phyloP scores from a whole-genome alignment of 495 filamentous ascomycete species.

The Aspergillus asperescens region DNA sequence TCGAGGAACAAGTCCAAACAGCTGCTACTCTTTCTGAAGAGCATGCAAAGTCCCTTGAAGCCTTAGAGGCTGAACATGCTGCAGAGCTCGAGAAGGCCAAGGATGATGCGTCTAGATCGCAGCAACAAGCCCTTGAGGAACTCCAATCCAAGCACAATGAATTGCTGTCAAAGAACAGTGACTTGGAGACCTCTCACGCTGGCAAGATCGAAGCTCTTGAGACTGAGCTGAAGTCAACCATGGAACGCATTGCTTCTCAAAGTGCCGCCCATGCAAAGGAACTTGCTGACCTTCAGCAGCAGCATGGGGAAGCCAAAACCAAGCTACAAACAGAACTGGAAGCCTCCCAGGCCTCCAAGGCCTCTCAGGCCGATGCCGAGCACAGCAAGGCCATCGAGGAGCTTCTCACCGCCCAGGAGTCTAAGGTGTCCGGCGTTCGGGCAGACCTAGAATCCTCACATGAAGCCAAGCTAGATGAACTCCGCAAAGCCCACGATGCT shows the following conservation, averaged over 20 bases:
- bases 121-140: constrained; percentile 30
- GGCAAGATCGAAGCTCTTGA: constrained; percentile 33
- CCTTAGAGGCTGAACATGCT: constrained; percentile 29
- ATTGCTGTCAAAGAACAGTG: constrained; percentile 27
- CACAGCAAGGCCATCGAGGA: constrained; percentile 43
- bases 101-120: constrained; percentile 27
- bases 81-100: constrained; percentile 29
- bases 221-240: constrained; percentile 30
- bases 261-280: constrained; percentile 30
- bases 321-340: constrained; percentile 35
- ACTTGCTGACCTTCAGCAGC: constrained; percentile 32
- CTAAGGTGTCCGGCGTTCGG: constrained; percentile 33
- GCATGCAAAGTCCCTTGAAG: constrained; percentile 30
- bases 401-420: constrained; percentile 41
- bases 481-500: constrained; percentile 37
- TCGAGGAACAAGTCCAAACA: constrained; percentile 32
- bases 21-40: constrained; percentile 24
- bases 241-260: constrained; percentile 31
- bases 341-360: constrained; percentile 26
- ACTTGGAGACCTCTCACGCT: constrained; percentile 33
- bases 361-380: constrained; percentile 38
- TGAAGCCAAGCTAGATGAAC: constrained; percentile 34
- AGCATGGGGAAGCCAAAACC: constrained; percentile 31
- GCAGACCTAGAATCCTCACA: constrained; percentile 37
- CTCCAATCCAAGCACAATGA: constrained; percentile 41